These are phyloP conservation scores for Ilex asprella DNA, from an alignment of 257 asterid species.

Conservation along the genomic window DNA sequence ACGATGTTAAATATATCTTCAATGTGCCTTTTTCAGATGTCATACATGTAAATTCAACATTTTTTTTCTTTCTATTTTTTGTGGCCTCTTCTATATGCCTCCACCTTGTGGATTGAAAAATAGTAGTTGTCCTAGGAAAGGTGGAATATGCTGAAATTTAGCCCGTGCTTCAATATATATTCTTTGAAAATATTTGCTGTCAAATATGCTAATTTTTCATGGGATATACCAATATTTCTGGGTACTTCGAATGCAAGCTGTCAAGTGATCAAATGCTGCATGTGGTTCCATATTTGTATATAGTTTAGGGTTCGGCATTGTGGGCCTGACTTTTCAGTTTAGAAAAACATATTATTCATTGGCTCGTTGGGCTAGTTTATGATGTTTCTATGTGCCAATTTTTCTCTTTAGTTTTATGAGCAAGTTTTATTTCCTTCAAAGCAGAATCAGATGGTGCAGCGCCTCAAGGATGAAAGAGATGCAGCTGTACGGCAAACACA, in stretches of 20 bases:
- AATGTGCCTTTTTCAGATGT: too few species aligned
- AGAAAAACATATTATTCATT: neutral
- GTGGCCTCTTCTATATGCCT: too few species aligned
- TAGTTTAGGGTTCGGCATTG: neutral
- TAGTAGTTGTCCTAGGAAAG: neutral
- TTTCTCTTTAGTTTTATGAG: slow-evolving; percentile 2
- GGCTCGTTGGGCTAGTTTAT: neutral
- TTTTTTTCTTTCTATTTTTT: too few species aligned
- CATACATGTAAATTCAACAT: too few species aligned
- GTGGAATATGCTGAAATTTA: neutral
- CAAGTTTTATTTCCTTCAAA: neutral
- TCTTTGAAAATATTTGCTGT: neutral
- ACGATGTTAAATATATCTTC: too few species aligned
- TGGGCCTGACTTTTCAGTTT: neutral
- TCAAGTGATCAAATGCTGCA: neutral
- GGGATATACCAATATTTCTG: too few species aligned
- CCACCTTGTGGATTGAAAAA: too few species aligned
- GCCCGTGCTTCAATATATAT: too few species aligned
- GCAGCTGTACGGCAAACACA: slow-evolving; percentile 33
- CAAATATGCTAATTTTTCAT: too few species aligned
- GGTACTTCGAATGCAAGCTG: neutral
- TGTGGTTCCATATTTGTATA: too few species aligned
- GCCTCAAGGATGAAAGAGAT: slow-evolving; percentile 43
- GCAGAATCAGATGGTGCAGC: slow-evolving; percentile 33
- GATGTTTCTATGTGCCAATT: neutral